Evolutionary conservation across 1,284 basidiomycete species (phyloP).

Genomic region (Cryptococcus hybrid): DNA sequence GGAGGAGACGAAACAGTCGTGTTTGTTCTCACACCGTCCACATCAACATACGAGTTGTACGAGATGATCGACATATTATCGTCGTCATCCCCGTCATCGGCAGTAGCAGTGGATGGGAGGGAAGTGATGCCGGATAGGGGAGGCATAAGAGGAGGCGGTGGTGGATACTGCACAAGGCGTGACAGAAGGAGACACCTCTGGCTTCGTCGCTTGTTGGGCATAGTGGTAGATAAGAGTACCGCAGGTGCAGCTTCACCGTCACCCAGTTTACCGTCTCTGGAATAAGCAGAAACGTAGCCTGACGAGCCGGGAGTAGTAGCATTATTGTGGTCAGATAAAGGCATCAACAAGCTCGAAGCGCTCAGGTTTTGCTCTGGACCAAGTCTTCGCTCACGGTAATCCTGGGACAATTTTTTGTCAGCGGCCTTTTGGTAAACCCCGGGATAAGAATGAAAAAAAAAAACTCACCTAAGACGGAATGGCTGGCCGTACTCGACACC

Average conservation of each 20-base stretch:
- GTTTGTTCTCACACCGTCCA: slow-evolving; percentile 6
- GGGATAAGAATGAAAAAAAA: too few species aligned
- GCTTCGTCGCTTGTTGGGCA: neutral
- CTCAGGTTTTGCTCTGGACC: neutral
- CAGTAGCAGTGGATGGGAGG: neutral
- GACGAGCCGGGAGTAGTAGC: too few species aligned
- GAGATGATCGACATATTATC: slow-evolving; percentile 8
- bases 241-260: neutral
- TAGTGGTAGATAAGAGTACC: neutral
- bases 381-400: slow-evolving; percentile 10
- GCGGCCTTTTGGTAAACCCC: too few species aligned
- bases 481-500: slow-evolving; percentile 43
- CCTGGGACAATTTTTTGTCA: neutral
- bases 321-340: neutral
- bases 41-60: slow-evolving; percentile 7
- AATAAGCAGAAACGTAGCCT: neutral
- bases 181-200: neutral
- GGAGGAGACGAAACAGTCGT: neutral
- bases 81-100: slow-evolving; percentile 5
- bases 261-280: neutral
- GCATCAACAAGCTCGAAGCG: slow-evolving; percentile 17
- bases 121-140: neutral
- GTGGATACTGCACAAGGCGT: neutral
- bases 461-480: slow-evolving; percentile 33
- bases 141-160: too few species aligned